These are phyloP conservation scores for Tuber umbilicatum DNA, from an alignment of 495 filamentous ascomycete genomes.

Conservation along the genomic window DNA sequence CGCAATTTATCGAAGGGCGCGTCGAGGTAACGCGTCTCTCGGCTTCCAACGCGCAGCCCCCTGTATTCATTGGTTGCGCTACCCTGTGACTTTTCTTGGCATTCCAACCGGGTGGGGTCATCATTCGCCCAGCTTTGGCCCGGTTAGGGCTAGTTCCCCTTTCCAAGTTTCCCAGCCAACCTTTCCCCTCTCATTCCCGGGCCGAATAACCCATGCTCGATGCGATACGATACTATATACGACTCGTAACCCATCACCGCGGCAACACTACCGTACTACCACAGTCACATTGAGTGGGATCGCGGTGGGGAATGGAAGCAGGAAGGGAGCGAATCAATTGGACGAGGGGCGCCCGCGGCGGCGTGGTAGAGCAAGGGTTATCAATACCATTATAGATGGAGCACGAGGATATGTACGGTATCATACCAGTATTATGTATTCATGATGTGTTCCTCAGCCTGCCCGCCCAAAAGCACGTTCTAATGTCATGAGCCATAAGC, in stretches of 20 bases:
- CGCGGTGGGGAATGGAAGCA: background rate
- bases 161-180: background rate
- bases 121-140: background rate
- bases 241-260: constrained; percentile 3
- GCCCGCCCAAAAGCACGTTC: background rate
- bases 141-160: background rate
- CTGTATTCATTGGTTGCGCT: constrained; percentile 31
- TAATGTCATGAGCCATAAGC: background rate
- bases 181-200: background rate
- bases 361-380: background rate
- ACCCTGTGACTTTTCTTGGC: constrained; percentile 28
- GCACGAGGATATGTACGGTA: background rate
- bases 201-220: background rate
- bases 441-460: constrained; percentile 2
- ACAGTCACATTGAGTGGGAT: background rate
- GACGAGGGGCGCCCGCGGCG: background rate
- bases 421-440: background rate
- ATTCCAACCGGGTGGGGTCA: background rate
- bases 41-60: constrained; percentile 23
- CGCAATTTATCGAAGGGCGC: constrained; percentile 15
- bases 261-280: constrained; percentile 3
- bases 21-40: constrained; percentile 35
- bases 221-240: background rate
- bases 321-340: background rate
- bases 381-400: background rate